Percentiles rank a stretch among this genome's conserved stretches.
phyloP scores from a whole-genome alignment of 805 yeast species.

The Barnettozyma populi region DNA sequence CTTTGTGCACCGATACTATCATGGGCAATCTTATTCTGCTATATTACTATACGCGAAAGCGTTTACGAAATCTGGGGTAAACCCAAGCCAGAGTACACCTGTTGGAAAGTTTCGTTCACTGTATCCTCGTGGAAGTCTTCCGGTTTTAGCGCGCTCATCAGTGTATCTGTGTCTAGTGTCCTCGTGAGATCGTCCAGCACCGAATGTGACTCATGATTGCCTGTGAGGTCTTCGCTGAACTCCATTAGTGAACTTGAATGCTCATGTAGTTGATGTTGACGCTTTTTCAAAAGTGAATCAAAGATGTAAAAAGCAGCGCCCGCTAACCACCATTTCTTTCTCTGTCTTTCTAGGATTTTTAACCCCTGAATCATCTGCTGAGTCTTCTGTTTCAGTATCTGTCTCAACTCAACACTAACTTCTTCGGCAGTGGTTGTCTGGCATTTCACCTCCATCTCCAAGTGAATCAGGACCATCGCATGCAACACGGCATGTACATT shows the following conservation, averaged over 20 bases:
- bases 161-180: background rate
- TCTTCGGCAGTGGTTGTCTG: constrained; percentile 1
- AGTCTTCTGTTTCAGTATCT: background rate
- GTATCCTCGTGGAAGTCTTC: background rate
- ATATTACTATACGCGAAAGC: too few species aligned
- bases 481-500: constrained; percentile 7
- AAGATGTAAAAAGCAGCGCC: constrained; percentile 8
- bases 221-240: background rate
- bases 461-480: constrained; percentile 7
- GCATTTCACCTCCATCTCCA: constrained; percentile 7
- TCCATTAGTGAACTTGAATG: background rate
- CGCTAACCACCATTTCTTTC: constrained; percentile 9
- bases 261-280: background rate
- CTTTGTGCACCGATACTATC: too few species aligned
- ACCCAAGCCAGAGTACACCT: background rate
- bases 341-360: background rate
- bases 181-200: background rate
- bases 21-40: too few species aligned
- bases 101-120: background rate
- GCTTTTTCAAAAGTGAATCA: constrained; percentile 1
- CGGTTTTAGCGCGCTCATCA: background rate
- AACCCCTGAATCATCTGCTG: constrained; percentile 3
- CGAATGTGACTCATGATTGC: background rate
- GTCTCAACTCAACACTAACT: background rate
- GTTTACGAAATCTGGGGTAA: background rate